phyloP scores from a whole-genome alignment of 106 monocot genomes.

The Vanilla planifolia region DNA sequence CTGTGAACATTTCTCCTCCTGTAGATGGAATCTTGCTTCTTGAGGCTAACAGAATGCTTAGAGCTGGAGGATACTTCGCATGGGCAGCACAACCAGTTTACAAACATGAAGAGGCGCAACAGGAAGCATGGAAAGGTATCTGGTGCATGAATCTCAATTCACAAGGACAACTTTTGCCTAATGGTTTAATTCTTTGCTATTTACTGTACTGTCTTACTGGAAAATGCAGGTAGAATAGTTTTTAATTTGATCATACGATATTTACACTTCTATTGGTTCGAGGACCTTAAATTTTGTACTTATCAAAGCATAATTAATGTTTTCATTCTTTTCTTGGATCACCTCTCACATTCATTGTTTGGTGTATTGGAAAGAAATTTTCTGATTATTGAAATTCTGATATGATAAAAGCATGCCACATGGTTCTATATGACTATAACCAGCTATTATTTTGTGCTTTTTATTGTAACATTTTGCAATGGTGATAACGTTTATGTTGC shows the following conservation, averaged over 20 bases:
- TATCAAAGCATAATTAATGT: background rate
- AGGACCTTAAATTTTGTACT: background rate
- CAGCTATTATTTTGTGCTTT: too few relatives aligned
- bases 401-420: background rate
- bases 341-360: background rate
- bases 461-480: too few relatives aligned
- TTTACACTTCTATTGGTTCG: background rate
- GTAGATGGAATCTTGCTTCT: conserved; percentile 88
- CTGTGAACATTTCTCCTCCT: conserved; percentile 5
- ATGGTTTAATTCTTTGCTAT: background rate
- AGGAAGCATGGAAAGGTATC: conserved; percentile 82
- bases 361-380: background rate
- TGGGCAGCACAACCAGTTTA: conserved; percentile 99
- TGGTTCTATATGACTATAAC: background rate
- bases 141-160: conserved; percentile 2
- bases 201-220: background rate
- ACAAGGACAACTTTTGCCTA: background rate
- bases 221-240: background rate
- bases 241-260: background rate
- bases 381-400: background rate
- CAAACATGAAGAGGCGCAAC: conserved; percentile 89
- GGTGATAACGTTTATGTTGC: too few relatives aligned
- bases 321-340: background rate
- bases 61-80: conserved; percentile 93
- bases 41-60: conserved; percentile 90